These are phyloP conservation scores for Globisporangium lucens DNA, from an alignment of 352 stramenopile genomes.

Conservation along the genomic window DNA sequence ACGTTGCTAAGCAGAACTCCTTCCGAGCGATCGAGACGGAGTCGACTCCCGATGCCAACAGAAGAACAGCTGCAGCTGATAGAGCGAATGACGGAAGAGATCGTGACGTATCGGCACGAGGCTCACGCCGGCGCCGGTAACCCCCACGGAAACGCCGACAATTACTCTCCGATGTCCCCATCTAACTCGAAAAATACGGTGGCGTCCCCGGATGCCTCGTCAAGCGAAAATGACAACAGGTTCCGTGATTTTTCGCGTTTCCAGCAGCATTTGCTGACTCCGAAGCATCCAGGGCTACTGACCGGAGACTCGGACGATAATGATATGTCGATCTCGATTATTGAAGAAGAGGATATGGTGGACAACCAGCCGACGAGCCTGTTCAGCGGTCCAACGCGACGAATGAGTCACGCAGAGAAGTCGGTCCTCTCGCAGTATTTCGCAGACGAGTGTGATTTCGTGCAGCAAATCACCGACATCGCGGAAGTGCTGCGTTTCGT, in stretches of 20 bases:
- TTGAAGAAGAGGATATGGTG: slow-evolving; percentile 69
- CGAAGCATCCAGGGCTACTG: slow-evolving; percentile 53
- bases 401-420: slow-evolving; percentile 82
- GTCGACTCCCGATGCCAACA: slow-evolving; percentile 74
- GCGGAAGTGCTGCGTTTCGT: slow-evolving; percentile 81
- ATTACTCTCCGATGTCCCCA: slow-evolving; percentile 38
- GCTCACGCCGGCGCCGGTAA: slow-evolving; percentile 30
- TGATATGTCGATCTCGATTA: slow-evolving; percentile 31
- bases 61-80: slow-evolving; percentile 84
- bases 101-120: slow-evolving; percentile 56
- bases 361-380: slow-evolving; percentile 71
- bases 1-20: slow-evolving; percentile 57
- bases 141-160: slow-evolving; percentile 23
- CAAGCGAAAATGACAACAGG: slow-evolving; percentile 48
- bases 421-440: slow-evolving; percentile 82
- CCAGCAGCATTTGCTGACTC: slow-evolving; percentile 82
- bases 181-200: slow-evolving; percentile 23
- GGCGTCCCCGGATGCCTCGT: slow-evolving; percentile 21
- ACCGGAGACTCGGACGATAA: slow-evolving; percentile 41
- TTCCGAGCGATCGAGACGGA: slow-evolving; percentile 43
- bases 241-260: slow-evolving; percentile 86
- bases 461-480: slow-evolving; percentile 88
- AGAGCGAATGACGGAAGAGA: slow-evolving; percentile 74
- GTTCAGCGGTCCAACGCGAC: slow-evolving; percentile 59
- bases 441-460: slow-evolving; percentile 85